These are phyloP conservation scores for Pestalotiopsis sp. DNA, from an alignment of 2,329 filamentous ascomycete species.

Conservation along the genomic window DNA sequence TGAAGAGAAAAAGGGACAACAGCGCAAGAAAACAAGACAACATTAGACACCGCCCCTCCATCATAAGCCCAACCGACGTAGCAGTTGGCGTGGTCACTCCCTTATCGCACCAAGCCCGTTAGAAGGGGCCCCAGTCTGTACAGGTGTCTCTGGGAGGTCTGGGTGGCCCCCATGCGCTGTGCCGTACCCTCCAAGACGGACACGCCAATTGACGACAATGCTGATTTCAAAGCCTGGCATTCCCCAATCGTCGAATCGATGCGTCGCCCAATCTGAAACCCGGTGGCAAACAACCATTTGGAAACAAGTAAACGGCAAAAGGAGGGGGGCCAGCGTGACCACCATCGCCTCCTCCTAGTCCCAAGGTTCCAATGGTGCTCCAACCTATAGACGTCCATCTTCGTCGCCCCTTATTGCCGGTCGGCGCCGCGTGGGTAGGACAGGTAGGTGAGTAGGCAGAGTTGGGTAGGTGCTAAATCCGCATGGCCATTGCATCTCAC, in stretches of 20 bases:
- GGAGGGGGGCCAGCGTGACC: not conserved
- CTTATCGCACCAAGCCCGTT: conserved; percentile 1
- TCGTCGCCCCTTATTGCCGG: not conserved
- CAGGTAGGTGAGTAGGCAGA: not conserved
- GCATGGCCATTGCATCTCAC: not conserved
- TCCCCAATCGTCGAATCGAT: conserved; percentile 6
- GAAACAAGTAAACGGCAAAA: not conserved
- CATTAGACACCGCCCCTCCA: not conserved
- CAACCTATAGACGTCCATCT: not conserved
- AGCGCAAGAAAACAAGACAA: not conserved
- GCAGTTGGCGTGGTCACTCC: not conserved
- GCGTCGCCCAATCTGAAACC: conserved; percentile 11
- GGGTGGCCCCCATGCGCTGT: not conserved
- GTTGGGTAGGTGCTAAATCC: not conserved
- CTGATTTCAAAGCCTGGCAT: not conserved
- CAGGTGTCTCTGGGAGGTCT: not conserved
- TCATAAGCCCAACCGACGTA: not conserved
- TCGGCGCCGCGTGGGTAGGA: not conserved
- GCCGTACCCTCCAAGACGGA: no score
- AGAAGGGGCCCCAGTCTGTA: not conserved
- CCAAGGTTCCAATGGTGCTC: not conserved
- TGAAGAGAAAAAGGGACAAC: not conserved
- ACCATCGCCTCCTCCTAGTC: conserved; percentile 3
- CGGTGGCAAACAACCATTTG: conserved; percentile 10
- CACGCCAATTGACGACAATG: not conserved